These are phyloP conservation scores for Fusarium dlaminii DNA, from an alignment of 2,329 filamentous ascomycete genomes.

Conservation along the genomic window DNA sequence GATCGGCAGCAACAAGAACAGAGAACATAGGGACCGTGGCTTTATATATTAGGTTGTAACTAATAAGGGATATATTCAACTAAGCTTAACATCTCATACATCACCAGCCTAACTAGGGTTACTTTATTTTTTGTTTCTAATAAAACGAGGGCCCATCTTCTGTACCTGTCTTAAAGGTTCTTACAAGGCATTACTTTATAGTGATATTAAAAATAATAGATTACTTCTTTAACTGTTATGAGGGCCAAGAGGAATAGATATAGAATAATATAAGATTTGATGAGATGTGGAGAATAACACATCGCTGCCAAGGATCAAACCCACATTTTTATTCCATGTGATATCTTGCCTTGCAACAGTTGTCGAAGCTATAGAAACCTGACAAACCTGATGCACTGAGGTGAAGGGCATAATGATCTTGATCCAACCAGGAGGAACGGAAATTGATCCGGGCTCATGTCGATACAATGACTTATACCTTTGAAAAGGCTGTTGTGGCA, in stretches of 20 bases:
- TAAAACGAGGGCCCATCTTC: too few species aligned
- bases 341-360: not conserved
- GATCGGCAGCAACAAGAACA: too few species aligned
- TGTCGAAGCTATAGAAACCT: not conserved
- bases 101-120: too few species aligned
- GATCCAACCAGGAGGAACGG: not conserved
- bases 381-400: rapidly evolving
- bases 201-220: rapidly evolving
- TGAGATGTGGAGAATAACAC: not conserved
- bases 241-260: not conserved
- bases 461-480: not conserved
- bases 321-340: rapidly evolving
- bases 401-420: not conserved
- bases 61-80: too few species aligned
- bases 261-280: not conserved
- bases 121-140: too few species aligned
- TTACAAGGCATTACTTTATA: rapidly evolving
- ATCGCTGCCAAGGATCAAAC: not conserved
- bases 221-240: not conserved
- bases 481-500: not conserved
- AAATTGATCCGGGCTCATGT: not conserved
- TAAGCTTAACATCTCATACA: too few species aligned
- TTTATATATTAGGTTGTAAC: too few species aligned
- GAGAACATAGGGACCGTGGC: too few species aligned
- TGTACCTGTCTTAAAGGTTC: too few species aligned